Conservation (phyloP, 108 stramenopile species). For the Skeletonema menzelii region DNA sequence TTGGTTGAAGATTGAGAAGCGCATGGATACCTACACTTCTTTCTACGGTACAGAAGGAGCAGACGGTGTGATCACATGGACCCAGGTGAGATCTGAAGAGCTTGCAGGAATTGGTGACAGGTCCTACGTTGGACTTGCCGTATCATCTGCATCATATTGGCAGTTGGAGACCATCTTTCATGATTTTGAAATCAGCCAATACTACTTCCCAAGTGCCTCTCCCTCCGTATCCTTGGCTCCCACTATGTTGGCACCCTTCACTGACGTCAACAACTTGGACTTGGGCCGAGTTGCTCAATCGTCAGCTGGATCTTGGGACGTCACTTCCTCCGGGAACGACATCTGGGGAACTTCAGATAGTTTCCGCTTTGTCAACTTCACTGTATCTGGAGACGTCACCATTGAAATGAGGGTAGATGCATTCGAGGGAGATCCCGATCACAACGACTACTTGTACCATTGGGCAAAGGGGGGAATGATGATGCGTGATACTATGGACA, state of each 20-base stretch:
- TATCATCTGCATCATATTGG: slow-evolving; percentile 7
- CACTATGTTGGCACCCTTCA: slow-evolving; percentile 1
- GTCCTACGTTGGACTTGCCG: slow-evolving; percentile 20
- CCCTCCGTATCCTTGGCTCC: not conserved
- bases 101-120: not conserved
- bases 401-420: slow-evolving; percentile 8
- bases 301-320: not conserved
- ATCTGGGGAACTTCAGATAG: slow-evolving; percentile 7
- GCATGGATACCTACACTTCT: slow-evolving; percentile 11
- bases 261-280: not conserved
- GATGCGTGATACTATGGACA: slow-evolving; percentile 12
- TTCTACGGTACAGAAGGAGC: slow-evolving; percentile 9
- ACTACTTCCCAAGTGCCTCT: slow-evolving; percentile 31
- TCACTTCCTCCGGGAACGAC: not conserved
- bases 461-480: slow-evolving; percentile 22
- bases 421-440: not conserved
- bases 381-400: slow-evolving; percentile 6
- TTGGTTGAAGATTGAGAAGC: slow-evolving; percentile 38
- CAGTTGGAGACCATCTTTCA: slow-evolving; percentile 20
- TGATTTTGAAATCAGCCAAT: slow-evolving; percentile 10
- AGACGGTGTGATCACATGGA: slow-evolving; percentile 24
- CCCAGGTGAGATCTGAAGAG: not conserved
- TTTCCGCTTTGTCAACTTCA: slow-evolving; percentile 12
- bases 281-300: not conserved
- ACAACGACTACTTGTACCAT: not conserved